Evolutionary conservation across 2,329 filamentous ascomycete species (phyloP).

Genomic region (Cytospora mali): DNA sequence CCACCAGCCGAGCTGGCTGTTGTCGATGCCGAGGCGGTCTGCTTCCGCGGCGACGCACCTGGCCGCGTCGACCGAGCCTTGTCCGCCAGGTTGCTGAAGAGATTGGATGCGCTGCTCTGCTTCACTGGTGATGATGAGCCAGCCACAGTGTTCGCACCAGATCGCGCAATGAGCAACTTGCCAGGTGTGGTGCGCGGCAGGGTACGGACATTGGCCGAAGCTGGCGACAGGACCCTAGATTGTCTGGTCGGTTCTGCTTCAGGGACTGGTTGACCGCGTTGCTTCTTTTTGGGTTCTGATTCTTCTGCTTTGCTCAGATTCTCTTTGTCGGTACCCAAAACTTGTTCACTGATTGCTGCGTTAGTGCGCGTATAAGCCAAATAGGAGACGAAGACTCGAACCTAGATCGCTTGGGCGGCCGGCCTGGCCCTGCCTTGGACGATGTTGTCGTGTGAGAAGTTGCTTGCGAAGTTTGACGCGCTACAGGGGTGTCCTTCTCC

Average conservation of each 20-base stretch:
- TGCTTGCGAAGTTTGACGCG: conserved; percentile 17
- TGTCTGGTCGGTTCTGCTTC: conserved; percentile 45
- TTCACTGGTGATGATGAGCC: conserved; percentile 68
- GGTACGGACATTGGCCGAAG: conserved; percentile 77
- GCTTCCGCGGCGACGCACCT: conserved; percentile 25
- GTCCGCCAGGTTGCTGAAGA: conserved; percentile 61
- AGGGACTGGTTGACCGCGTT: conserved; percentile 49
- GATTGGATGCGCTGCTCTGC: conserved; percentile 45
- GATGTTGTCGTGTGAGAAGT: conserved; percentile 20
- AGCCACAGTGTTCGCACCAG: conserved; percentile 57
- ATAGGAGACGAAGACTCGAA: conserved; percentile 38
- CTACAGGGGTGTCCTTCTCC: conserved; percentile 47
- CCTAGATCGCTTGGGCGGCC: conserved; percentile 55
- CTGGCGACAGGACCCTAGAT: conserved; percentile 74
- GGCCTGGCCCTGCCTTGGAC: conserved; percentile 29
- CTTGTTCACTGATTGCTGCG: conserved; percentile 57
- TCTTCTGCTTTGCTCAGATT: conserved; percentile 60
- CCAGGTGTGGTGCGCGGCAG: conserved; percentile 59
- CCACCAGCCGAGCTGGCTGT: conserved; percentile 41
- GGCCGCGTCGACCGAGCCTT: conserved; percentile 60
- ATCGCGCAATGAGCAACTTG: conserved; percentile 60
- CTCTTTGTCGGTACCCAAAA: conserved; percentile 72
- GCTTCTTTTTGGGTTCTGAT: conserved; percentile 68
- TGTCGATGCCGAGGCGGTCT: conserved; percentile 38
- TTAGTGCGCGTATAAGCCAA: conserved; percentile 34